A percentile compares a stretch with the other conserved stretches of the same genome.
Conservation (phyloP, 2,329 filamentous ascomycete species). For the Lachnum nothofagi region DNA sequence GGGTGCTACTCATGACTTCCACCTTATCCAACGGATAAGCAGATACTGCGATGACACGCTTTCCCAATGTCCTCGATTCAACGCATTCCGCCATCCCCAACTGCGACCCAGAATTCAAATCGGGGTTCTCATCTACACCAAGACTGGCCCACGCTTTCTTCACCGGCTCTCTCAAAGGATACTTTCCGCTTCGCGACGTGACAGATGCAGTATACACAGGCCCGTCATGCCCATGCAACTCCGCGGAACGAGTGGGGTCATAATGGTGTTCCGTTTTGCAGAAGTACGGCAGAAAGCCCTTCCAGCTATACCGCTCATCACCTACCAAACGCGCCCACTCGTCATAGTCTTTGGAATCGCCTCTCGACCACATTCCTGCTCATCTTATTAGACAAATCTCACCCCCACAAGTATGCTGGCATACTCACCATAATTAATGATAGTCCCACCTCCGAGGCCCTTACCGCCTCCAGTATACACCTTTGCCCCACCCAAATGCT, state of each 20-base stretch:
- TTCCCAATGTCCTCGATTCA: not conserved
- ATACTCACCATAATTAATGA: constrained; percentile 33
- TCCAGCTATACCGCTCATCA: constrained; percentile 42
- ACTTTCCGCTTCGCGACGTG: not conserved
- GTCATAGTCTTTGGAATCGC: constrained; percentile 41
- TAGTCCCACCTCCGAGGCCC: constrained; percentile 38
- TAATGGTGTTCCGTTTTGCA: constrained; percentile 33
- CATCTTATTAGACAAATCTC: too few species aligned
- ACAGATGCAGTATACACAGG: not conserved
- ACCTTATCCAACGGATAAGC: not conserved
- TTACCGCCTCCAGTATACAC: constrained; percentile 34
- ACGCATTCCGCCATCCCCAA: not conserved
- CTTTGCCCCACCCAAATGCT: constrained; percentile 23
- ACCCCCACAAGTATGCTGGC: too few species aligned
- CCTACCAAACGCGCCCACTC: constrained; percentile 38
- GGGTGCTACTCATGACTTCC: not conserved
- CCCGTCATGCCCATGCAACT: not conserved
- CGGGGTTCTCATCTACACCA: not conserved
- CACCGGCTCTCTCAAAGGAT: constrained; percentile 3
- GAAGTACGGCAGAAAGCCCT: constrained; percentile 43
- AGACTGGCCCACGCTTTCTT: not conserved
- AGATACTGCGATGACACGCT: not conserved
- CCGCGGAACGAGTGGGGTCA: not conserved
- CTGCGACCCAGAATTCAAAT: not conserved
- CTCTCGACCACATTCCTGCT: constrained; percentile 39